These are phyloP conservation scores for Cerioporus squamosus DNA, from an alignment of 1,284 basidiomycete genomes.

Conservation along the genomic window DNA sequence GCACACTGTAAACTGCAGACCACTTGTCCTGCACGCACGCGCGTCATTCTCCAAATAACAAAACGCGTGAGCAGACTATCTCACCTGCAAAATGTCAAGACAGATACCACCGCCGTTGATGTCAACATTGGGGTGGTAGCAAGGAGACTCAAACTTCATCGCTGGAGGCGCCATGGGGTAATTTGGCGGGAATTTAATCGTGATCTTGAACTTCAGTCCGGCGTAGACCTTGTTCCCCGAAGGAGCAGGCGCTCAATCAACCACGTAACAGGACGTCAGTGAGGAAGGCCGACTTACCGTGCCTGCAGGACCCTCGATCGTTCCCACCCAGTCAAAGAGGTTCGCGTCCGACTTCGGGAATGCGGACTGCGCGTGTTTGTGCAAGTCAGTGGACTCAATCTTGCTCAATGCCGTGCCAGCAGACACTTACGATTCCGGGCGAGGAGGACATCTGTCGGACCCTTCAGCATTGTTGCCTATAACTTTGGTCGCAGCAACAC, in stretches of 20 bases:
- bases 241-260: conserved; percentile 7
- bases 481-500: conserved; percentile 27
- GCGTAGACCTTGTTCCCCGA: conserved; percentile 65
- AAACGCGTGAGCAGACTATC: conserved; percentile 12
- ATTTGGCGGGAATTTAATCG: conserved; percentile 80
- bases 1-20: conserved; percentile 89
- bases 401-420: not conserved
- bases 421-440: conserved; percentile 70
- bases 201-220: conserved; percentile 78
- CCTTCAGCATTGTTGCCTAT: not conserved
- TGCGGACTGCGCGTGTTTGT: conserved; percentile 59
- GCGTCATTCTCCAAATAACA: not conserved
- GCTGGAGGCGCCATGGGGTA: conserved; percentile 84
- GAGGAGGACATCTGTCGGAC: conserved; percentile 76
- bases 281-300: conserved; percentile 49
- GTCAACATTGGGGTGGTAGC: conserved; percentile 88
- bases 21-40: conserved; percentile 74
- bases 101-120: conserved; percentile 80
- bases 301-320: conserved; percentile 77
- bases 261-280: not conserved
- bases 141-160: conserved; percentile 83
- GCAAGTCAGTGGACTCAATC: not conserved
- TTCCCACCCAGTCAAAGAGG: conserved; percentile 84
- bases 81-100: conserved; percentile 80
- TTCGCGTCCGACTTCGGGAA: conserved; percentile 84